Evolutionary conservation across 805 yeast genomes (phyloP), one percentile per base, ranked within the genome.

Genomic region (Scheffersomyces spartinae): DNA sequence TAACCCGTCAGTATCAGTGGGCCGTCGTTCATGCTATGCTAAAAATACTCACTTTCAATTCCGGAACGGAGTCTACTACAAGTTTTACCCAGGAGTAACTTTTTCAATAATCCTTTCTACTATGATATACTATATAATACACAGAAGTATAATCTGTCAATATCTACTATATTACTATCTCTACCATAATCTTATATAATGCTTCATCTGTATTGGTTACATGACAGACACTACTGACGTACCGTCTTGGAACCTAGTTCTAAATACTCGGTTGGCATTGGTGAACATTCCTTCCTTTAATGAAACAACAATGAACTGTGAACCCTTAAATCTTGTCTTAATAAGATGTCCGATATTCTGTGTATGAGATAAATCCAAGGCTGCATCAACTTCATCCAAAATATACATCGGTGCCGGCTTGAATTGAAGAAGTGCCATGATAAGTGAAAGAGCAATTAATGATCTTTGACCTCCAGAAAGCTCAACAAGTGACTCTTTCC

Each of bases 381-480:
- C 99, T 1, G 99, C 98, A 57, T 91, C 98, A 19, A 91, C 96
- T 55, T 91, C 98, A 54, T 91, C 98, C 30, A 91, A 60, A 39
- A 91, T 88, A 45, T 91, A 91, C 94, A 91, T 82, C 6, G 98
- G 98, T 2, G 99, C 98, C 4, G 99, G 99, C 49, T 85, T 83
- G 61, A 81, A 88, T 49, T 85, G 94, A 25, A 91, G 60, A 33
- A 91, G 61, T 0, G 97, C 95, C 73, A 88, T 68, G 39, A 91
- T 91, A 39, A 88, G 61, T 3, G 97, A 82, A 29, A 91, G 58
- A 0, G 98, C 98, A 35, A 88, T 82, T 35, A 93, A 68, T 1
- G 97, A 91, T 38, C 97, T 58, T 51, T 91, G 99, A 11, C 99
- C 99, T 29, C 99, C 99, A 5, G 95, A 82, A 23, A 91, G 62